Evolutionary conservation across 2,329 filamentous ascomycete species (phyloP).

Genomic region (Ascochyta clinopodiicola): DNA sequence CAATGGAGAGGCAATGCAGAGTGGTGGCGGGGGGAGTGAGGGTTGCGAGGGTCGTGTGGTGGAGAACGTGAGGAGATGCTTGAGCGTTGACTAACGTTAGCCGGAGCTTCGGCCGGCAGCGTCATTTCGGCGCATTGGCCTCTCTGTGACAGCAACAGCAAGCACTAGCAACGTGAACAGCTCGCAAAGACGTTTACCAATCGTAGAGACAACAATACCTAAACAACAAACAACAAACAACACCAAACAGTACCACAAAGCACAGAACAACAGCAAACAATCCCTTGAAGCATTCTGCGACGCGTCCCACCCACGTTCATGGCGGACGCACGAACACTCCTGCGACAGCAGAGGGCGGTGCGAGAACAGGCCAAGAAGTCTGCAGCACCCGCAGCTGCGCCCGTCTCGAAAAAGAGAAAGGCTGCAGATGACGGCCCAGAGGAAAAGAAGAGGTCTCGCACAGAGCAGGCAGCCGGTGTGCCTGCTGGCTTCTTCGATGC

Average conservation of each 20-base stretch:
- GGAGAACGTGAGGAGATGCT: conserved; percentile 38
- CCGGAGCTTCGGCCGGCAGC: conserved; percentile 1
- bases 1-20: conserved; percentile 18
- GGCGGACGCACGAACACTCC: conserved; percentile 49
- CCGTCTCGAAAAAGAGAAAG: conserved; percentile 46
- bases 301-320: conserved; percentile 22
- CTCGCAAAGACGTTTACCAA: not conserved
- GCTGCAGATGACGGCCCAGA: conserved; percentile 38
- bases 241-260: not conserved
- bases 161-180: not conserved
- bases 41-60: conserved; percentile 40
- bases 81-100: conserved; percentile 28
- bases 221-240: not conserved
- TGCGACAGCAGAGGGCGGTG: conserved; percentile 49
- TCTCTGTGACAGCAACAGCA: not conserved
- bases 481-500: conserved; percentile 47
- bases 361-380: conserved; percentile 43
- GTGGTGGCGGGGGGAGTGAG: conserved; percentile 22
- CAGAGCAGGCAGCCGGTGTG: conserved; percentile 40
- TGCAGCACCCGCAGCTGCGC: conserved; percentile 37
- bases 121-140: conserved; percentile 3
- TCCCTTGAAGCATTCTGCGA: not conserved
- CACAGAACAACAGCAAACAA: no score
- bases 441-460: conserved; percentile 43
- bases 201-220: not conserved